phyloP scores from a whole-genome alignment of 2,329 filamentous ascomycete species.

The Magnaporthales sp. region DNA sequence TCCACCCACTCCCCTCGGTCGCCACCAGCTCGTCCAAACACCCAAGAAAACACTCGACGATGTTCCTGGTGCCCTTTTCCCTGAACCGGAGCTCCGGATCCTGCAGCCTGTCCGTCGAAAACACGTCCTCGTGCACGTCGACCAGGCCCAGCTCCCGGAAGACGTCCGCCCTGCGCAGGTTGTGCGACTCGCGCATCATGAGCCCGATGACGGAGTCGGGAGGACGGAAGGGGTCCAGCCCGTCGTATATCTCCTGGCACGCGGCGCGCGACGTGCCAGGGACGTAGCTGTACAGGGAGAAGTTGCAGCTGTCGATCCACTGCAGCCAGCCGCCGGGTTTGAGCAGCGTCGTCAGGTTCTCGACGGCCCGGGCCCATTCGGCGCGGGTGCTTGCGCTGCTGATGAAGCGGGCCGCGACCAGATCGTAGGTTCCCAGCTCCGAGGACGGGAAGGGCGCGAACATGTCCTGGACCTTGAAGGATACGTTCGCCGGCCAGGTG shows the following conservation, averaged over 20 bases:
- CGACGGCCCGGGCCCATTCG: constrained; percentile 9
- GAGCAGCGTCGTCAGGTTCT: constrained; percentile 14
- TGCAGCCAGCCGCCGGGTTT: constrained; percentile 13
- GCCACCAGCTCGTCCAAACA: constrained; percentile 10
- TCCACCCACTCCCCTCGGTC: constrained; percentile 9
- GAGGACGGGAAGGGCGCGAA: constrained; percentile 12
- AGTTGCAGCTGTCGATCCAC: constrained; percentile 12
- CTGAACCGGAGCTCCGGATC: constrained; percentile 8
- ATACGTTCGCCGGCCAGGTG: constrained; percentile 12
- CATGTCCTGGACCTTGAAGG: constrained; percentile 16
- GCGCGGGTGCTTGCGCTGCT: constrained; percentile 13
- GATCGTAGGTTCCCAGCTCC: constrained; percentile 15
- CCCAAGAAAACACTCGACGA: constrained; percentile 10
- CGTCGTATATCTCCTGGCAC: constrained; percentile 9
- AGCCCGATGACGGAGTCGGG: constrained; percentile 8
- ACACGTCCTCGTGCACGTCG: constrained; percentile 13
- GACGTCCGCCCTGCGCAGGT: constrained; percentile 5
- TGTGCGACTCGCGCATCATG: constrained; percentile 10
- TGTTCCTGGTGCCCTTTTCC: constrained; percentile 11
- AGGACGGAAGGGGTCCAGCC: constrained; percentile 7
- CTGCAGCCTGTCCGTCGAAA: constrained; percentile 12
- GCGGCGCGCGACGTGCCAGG: constrained; percentile 8
- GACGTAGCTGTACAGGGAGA: constrained; percentile 6
- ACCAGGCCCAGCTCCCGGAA: constrained; percentile 7
- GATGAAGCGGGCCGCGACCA: constrained; percentile 17